Percentiles rank a stretch among this genome's conserved stretches.
Evolutionary conservation across 805 yeast species (phyloP).

Genomic region (Priceomyces carsonii): DNA sequence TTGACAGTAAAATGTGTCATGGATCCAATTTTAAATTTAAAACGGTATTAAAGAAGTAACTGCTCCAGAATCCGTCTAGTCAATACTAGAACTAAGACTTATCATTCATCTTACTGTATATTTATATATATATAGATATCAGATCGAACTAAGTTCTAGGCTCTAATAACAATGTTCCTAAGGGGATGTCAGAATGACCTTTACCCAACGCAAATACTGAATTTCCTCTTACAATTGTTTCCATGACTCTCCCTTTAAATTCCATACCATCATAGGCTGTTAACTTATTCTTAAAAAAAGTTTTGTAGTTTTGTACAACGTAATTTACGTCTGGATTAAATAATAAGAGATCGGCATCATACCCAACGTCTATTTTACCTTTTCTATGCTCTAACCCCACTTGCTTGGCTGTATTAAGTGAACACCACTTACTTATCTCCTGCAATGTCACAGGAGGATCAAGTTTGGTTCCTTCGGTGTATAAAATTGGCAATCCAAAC

Average conservation of each 20-base stretch:
- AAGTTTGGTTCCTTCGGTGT: slow-evolving; percentile 67
- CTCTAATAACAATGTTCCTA: slow-evolving; percentile 62
- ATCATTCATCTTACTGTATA: too few relatives aligned
- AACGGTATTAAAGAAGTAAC: too few relatives aligned
- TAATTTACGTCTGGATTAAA: slow-evolving; percentile 66
- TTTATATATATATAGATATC: too few relatives aligned
- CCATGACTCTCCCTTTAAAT: slow-evolving; percentile 72
- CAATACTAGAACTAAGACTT: too few relatives aligned
- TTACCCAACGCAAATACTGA: slow-evolving; percentile 57
- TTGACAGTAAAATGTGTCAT: too few relatives aligned
- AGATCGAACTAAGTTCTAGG: slow-evolving; percentile 47
- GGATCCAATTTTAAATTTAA: too few relatives aligned
- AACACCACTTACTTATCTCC: slow-evolving; percentile 80
- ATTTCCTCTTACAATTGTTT: slow-evolving; percentile 78
- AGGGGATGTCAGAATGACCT: slow-evolving; percentile 58
- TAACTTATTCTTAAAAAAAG: slow-evolving; percentile 80
- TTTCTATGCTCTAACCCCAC: slow-evolving; percentile 73
- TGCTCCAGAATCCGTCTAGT: too few relatives aligned
- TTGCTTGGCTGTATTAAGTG: slow-evolving; percentile 80
- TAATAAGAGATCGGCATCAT: slow-evolving; percentile 85
- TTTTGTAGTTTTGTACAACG: slow-evolving; percentile 51
- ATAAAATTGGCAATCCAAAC: slow-evolving; percentile 78
- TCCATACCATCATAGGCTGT: slow-evolving; percentile 81
- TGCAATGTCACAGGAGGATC: slow-evolving; percentile 50
- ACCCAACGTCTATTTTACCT: slow-evolving; percentile 72